Percentiles rank a stretch among this genome's conserved stretches.
Evolutionary conservation across 2,329 filamentous ascomycete species (phyloP).

Genomic region (Fusarium haematococcum): DNA sequence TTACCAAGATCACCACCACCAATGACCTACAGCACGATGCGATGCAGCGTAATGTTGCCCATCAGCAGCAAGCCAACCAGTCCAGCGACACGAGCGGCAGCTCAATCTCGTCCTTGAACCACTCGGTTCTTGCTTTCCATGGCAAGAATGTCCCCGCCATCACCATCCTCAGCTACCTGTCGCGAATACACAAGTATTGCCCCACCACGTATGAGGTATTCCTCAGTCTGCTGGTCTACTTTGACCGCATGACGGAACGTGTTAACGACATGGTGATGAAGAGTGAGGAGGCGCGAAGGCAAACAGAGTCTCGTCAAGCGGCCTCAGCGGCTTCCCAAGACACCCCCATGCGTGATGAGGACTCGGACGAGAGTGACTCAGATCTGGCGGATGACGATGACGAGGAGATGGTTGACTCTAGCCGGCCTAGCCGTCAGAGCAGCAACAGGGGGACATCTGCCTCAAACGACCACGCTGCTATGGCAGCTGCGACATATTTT

Average conservation of each 20-base stretch:
- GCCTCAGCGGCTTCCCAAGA: conserved; percentile 40
- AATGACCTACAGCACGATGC: conserved; percentile 96
- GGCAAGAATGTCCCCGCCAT: conserved; percentile 98
- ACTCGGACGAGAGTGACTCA: conserved; percentile 60
- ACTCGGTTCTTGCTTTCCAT: conserved; percentile 90
- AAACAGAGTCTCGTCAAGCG: conserved; percentile 23
- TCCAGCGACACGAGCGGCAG: conserved; percentile 59
- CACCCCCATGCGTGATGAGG: conserved; percentile 47
- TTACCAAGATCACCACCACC: conserved; percentile 97
- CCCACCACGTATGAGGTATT: conserved; percentile 99
- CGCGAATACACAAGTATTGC: conserved; percentile 98
- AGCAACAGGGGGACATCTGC: conserved; percentile 35
- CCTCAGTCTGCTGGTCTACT: conserved; percentile 93
- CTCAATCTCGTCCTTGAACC: conserved; percentile 70
- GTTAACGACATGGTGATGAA: conserved; percentile 86
- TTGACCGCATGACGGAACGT: conserved; percentile 97
- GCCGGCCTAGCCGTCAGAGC: conserved; percentile 39
- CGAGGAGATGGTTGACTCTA: conserved; percentile 50
- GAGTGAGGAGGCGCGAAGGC: conserved; percentile 66
- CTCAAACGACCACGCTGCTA: conserved; percentile 39
- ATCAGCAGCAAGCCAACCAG: conserved; percentile 66
- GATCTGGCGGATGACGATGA: conserved; percentile 63
- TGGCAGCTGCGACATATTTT: conserved; percentile 71
- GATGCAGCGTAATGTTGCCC: conserved; percentile 77
- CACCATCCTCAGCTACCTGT: conserved; percentile 94